Conservation (phyloP, 495 filamentous ascomycete species). For the Daldinia decipiens region DNA sequence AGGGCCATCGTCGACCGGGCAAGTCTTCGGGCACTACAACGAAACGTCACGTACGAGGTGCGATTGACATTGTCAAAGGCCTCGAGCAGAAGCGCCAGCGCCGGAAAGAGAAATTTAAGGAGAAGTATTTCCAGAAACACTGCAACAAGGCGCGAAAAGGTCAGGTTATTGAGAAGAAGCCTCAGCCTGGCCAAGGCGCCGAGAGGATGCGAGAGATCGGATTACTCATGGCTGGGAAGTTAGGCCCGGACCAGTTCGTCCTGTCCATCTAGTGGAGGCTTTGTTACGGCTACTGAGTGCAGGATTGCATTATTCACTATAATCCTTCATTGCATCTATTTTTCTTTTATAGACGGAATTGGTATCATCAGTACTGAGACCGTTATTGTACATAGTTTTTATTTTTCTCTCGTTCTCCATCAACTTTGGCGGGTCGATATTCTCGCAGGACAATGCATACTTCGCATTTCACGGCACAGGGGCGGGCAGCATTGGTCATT, state of each 20-base stretch:
- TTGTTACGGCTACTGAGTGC: conserved; percentile 18
- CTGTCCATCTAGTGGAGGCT: conserved; percentile 72
- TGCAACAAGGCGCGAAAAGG: conserved; percentile 66
- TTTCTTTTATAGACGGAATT: conserved; percentile 20
- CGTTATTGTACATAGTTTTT: conserved; percentile 55
- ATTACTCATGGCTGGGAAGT: conserved; percentile 83
- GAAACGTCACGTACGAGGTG: conserved; percentile 74
- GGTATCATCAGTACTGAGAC: conserved; percentile 11
- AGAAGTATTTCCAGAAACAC: conserved; percentile 74
- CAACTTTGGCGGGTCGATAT: conserved; percentile 27
- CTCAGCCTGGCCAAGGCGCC: conserved; percentile 84
- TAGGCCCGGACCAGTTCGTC: conserved; percentile 78
- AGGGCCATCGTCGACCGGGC: conserved; percentile 46
- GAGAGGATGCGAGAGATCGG: conserved; percentile 95
- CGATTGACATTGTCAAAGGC: conserved; percentile 96
- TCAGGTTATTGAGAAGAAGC: conserved; percentile 56
- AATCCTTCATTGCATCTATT: conserved; percentile 39
- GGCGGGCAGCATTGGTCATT: conserved; percentile 44
- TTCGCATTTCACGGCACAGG: conserved; percentile 38
- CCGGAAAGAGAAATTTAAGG: conserved; percentile 81
- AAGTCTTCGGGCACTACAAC: conserved; percentile 33
- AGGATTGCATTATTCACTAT: conserved; percentile 21
- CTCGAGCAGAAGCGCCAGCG: conserved; percentile 93
- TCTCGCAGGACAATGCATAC: conserved; percentile 29
- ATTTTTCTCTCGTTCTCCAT: conserved; percentile 41